A percentile compares a stretch with the other conserved stretches of the same genome.
These are phyloP conservation scores for Paramecium tetraurelia DNA, from an alignment of 73 alveolate species.

Conservation along the genomic window DNA sequence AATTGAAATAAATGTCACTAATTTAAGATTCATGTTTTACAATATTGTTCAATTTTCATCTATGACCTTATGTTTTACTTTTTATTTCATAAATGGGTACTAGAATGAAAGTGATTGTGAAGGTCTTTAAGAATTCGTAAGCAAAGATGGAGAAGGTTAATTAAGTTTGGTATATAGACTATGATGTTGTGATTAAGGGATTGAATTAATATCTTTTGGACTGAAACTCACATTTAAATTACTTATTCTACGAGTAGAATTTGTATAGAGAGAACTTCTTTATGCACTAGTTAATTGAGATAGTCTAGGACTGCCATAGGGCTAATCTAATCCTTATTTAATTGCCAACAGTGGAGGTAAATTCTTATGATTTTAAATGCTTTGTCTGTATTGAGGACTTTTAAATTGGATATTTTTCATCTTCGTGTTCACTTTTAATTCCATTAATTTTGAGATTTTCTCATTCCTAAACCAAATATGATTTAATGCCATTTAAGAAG, in stretches of 20 bases:
- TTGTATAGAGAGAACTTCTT: not conserved
- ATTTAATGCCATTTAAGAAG: not conserved
- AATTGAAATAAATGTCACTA: not conserved
- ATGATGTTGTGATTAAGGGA: not conserved
- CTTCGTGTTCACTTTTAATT: not conserved
- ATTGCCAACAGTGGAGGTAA: not conserved
- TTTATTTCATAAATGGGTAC: not conserved
- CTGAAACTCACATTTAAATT: not conserved
- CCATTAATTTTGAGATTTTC: not conserved
- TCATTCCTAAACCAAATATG: constrained; percentile 13
- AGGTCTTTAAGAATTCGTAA: not conserved
- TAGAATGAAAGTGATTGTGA: not conserved
- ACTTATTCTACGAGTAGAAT: not conserved
- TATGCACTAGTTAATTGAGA: not conserved
- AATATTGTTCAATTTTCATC: not conserved
- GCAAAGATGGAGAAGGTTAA: not conserved
- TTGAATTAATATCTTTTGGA: not conserved
- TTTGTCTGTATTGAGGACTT: not conserved
- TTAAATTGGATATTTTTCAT: not conserved
- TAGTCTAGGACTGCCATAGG: not conserved
- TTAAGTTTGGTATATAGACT: not conserved
- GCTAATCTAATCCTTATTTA: not conserved
- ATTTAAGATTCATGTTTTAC: not conserved
- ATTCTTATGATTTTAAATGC: not conserved
- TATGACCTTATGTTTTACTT: not conserved